These are phyloP conservation scores for Lunularia cruciata DNA, from an alignment of 225 moss, liverwort and hornwort genomes.

Conservation along the genomic window DNA sequence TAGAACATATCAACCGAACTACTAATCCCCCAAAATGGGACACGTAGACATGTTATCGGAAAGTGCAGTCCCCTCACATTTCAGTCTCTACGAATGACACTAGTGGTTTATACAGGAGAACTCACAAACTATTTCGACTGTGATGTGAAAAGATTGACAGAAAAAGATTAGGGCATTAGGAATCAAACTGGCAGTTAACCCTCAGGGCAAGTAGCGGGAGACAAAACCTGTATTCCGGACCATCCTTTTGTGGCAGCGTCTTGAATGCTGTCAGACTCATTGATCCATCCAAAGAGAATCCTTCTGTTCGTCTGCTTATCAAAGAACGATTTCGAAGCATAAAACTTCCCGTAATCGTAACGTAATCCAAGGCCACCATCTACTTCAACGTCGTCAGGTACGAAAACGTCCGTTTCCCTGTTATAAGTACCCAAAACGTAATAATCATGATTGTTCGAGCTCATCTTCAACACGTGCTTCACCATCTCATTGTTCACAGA, in stretches of 20 bases:
- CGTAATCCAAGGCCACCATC: slow-evolving; percentile 59
- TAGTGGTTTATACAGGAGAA: not conserved
- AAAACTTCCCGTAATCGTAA: slow-evolving; percentile 52
- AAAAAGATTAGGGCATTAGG: too few relatives aligned
- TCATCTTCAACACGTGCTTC: slow-evolving; percentile 65
- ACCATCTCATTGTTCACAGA: slow-evolving; percentile 45
- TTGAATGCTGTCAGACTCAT: slow-evolving; percentile 53
- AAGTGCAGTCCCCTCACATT: too few relatives aligned
- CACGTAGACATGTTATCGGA: too few relatives aligned
- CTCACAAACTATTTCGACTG: not conserved
- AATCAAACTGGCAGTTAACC: too few relatives aligned
- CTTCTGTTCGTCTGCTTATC: slow-evolving; percentile 52
- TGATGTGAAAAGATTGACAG: too few relatives aligned
- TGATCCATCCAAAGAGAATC: slow-evolving; percentile 70
- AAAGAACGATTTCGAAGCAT: slow-evolving; percentile 71
- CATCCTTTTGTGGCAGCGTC: slow-evolving; percentile 57
- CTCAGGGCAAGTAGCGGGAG: not conserved
- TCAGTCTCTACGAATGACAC: not conserved
- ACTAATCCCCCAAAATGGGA: too few relatives aligned
- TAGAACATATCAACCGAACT: too few relatives aligned
- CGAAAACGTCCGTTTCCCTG: slow-evolving; percentile 46
- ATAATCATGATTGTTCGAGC: slow-evolving; percentile 55
- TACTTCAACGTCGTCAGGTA: slow-evolving; percentile 44
- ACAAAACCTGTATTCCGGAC: slow-evolving; percentile 62
- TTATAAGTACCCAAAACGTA: slow-evolving; percentile 56